Percentiles rank a stretch among this genome's conserved stretches.
phyloP scores from a whole-genome alignment of 768 basidiomycete species.

The Candolleomyces eurysporus region DNA sequence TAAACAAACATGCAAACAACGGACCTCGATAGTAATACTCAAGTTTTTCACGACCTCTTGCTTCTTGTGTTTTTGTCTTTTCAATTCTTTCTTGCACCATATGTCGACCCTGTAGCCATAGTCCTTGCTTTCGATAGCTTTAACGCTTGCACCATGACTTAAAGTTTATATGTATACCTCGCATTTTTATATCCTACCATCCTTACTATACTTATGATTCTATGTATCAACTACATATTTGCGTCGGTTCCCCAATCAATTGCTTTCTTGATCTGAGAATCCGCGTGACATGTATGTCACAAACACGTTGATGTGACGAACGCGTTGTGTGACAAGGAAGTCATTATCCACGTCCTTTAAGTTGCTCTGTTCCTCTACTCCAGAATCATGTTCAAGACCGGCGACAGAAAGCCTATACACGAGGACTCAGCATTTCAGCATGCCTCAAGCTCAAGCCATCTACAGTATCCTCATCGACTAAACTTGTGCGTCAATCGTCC shows the following conservation, averaged over 20 bases:
- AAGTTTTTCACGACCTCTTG: neutral
- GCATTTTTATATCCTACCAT: neutral
- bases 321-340: slow-evolving; percentile 12
- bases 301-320: neutral
- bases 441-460: slow-evolving; percentile 29
- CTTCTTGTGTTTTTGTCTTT: neutral
- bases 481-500: slow-evolving; percentile 63
- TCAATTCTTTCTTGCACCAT: neutral
- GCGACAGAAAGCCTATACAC: slow-evolving; percentile 20
- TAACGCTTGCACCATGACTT: neutral
- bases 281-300: too few relatives aligned
- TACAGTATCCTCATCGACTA: slow-evolving; percentile 62
- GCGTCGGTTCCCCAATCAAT: too few relatives aligned
- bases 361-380: neutral
- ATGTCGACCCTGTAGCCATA: slow-evolving; percentile 7
- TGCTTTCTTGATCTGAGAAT: too few relatives aligned
- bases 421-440: slow-evolving; percentile 22
- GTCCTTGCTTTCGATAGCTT: neutral
- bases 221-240: too few relatives aligned
- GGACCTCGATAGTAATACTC: neutral
- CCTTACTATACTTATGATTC: neutral
- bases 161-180: neutral
- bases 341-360: neutral
- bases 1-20: neutral
- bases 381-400: slow-evolving; percentile 35